phyloP scores from a whole-genome alignment of 1,284 basidiomycete species.

The Rhodotorula mucilaginosa region DNA sequence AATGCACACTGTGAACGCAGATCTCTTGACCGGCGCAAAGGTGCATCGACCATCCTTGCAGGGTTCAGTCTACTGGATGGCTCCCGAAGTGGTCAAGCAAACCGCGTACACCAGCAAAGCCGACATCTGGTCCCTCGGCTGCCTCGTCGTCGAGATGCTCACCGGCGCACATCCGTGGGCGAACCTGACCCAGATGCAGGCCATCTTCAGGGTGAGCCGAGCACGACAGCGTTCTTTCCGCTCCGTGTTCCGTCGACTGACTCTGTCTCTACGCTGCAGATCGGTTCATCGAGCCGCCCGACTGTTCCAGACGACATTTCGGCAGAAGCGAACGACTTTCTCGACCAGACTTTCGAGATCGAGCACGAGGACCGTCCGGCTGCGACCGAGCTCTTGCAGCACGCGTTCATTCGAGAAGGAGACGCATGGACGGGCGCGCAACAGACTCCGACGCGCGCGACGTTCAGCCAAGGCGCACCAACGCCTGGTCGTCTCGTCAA shows the following conservation, averaged over 20 bases:
- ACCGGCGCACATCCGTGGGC: constrained; percentile 97
- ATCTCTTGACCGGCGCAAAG: constrained; percentile 70
- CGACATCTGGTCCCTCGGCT: constrained; percentile 98
- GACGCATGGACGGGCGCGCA: constrained; percentile 14
- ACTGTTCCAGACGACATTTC: constrained; percentile 84
- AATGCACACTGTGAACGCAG: constrained; percentile 56
- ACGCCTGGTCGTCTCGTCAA: background rate
- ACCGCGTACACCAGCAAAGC: constrained; percentile 89
- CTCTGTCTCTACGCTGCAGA: constrained; percentile 54
- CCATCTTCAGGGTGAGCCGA: constrained; percentile 78
- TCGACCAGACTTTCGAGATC: constrained; percentile 78
- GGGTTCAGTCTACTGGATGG: constrained; percentile 99
- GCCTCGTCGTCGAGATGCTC: constrained; percentile 96
- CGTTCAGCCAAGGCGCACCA: constrained; percentile 25
- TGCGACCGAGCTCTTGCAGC: constrained; percentile 69
- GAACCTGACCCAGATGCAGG: constrained; percentile 97
- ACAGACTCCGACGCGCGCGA: constrained; percentile 40
- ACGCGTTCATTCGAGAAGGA: constrained; percentile 55
- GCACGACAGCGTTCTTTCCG: background rate
- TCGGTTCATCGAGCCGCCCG: constrained; percentile 79
- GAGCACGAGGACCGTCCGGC: constrained; percentile 78
- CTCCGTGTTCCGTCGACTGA: background rate
- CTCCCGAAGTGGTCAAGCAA: constrained; percentile 96
- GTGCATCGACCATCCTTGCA: constrained; percentile 86
- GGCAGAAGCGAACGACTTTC: constrained; percentile 75